phyloP scores from a whole-genome alignment of 2,329 filamentous ascomycete species.

The Hypoxylon sp. region DNA sequence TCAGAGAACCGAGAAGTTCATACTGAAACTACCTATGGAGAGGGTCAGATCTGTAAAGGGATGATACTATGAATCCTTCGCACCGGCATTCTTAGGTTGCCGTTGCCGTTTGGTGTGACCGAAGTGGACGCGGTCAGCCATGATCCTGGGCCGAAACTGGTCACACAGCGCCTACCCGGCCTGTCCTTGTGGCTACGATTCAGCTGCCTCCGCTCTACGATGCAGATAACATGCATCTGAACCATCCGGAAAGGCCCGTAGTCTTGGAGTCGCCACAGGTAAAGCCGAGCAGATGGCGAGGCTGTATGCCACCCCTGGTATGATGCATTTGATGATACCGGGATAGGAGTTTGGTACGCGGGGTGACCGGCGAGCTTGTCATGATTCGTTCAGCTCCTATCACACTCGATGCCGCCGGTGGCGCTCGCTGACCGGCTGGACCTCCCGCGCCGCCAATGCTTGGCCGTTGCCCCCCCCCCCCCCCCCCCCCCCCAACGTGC shows the following conservation, averaged over 20 bases:
- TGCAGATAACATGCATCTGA: neutral
- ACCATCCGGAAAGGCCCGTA: conserved; percentile 9
- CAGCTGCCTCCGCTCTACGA: neutral
- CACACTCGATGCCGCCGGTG: neutral
- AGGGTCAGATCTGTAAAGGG: conserved; percentile 5
- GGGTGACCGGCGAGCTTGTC: conserved; percentile 5
- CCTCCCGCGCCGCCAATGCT: conserved; percentile 17
- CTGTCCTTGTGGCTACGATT: neutral
- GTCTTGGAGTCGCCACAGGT: conserved; percentile 3
- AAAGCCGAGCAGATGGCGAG: no score
- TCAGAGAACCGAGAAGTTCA: no score
- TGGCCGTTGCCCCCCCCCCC: conserved; percentile 21
- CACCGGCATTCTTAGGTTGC: conserved; percentile 2
- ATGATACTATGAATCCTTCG: neutral
- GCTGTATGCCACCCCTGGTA: no score
- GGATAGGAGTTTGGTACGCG: no score
- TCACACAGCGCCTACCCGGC: conserved; percentile 5
- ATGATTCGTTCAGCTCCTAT: conserved; percentile 16
- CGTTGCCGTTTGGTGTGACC: no score
- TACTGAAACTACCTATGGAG: neutral
- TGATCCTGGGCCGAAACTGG: neutral
- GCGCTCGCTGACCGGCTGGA: conserved; percentile 2
- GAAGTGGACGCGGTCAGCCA: neutral
- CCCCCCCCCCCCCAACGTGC: conserved; percentile 29
- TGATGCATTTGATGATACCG: no score